Percentiles rank a stretch among this genome's conserved stretches.
Evolutionary conservation across 176 grass and related monocot genomes (phyloP).

Genomic region (Aegilops bicornis): DNA sequence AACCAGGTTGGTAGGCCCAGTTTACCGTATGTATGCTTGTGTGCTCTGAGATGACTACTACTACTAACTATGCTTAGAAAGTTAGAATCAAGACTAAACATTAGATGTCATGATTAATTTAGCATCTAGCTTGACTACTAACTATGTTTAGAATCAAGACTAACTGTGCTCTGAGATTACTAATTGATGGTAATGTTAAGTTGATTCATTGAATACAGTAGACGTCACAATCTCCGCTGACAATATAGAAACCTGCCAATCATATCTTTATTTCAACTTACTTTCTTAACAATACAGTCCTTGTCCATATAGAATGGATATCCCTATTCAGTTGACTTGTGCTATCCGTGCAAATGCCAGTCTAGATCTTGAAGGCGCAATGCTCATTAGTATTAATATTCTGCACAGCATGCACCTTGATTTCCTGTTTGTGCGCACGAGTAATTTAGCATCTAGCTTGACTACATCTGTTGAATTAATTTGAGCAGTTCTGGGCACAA

Average conservation of each 20-base stretch:
- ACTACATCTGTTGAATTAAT: background rate
- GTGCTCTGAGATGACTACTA: background rate
- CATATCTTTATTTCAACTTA: background rate
- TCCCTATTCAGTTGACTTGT: background rate
- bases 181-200: background rate
- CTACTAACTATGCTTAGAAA: no score
- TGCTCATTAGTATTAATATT: background rate
- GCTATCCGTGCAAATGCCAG: background rate
- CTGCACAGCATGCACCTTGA: background rate
- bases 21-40: background rate
- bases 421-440: background rate
- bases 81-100: no score
- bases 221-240: background rate
- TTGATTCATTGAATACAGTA: background rate
- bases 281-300: background rate
- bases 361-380: background rate
- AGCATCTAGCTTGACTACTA: no score
- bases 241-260: background rate
- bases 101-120: no score
- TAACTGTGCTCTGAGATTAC: no score
- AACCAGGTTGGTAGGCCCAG: slow-evolving; percentile 47
- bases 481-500: background rate
- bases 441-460: background rate
- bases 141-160: no score
- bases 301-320: background rate